Percentiles rank a stretch among this genome's conserved stretches.
Evolutionary conservation across 148 eudicot species (phyloP).

Genomic region (Diospyros lotus): DNA sequence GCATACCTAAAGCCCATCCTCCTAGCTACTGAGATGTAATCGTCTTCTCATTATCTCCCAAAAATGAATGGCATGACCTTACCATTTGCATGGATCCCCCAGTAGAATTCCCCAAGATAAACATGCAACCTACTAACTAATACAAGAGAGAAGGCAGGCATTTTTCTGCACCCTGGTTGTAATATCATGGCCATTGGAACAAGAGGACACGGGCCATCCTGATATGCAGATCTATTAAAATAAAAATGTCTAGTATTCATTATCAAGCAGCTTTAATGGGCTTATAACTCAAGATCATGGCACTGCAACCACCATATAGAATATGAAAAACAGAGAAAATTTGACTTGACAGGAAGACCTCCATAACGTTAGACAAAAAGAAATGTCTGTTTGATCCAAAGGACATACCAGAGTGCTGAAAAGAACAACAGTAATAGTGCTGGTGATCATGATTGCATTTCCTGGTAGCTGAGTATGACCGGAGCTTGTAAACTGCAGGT

Average conservation of each 20-base stretch:
- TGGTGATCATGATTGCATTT: slow-evolving; percentile 81
- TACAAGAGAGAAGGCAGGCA: not conserved
- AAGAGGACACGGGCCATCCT: not conserved
- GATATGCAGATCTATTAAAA: not conserved
- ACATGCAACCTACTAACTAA: no score
- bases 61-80: no score
- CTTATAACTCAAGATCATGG: not conserved
- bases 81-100: no score
- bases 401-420: slow-evolving; percentile 73
- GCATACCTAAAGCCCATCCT: no score
- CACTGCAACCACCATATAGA: not conserved
- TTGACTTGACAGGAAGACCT: not conserved
- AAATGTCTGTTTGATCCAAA: not conserved
- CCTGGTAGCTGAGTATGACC: slow-evolving; percentile 72
- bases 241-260: not conserved
- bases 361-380: not conserved
- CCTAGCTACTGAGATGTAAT: no score
- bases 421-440: slow-evolving; percentile 74
- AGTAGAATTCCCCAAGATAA: no score
- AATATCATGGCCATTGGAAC: not conserved
- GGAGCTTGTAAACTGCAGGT: slow-evolving; percentile 64
- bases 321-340: not conserved
- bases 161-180: not conserved
- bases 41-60: no score
- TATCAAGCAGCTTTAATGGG: not conserved